Percentiles rank a stretch among this genome's conserved stretches.
phyloP scores from a whole-genome alignment of 2,329 filamentous ascomycete species.

The Trichoderma sp. region DNA sequence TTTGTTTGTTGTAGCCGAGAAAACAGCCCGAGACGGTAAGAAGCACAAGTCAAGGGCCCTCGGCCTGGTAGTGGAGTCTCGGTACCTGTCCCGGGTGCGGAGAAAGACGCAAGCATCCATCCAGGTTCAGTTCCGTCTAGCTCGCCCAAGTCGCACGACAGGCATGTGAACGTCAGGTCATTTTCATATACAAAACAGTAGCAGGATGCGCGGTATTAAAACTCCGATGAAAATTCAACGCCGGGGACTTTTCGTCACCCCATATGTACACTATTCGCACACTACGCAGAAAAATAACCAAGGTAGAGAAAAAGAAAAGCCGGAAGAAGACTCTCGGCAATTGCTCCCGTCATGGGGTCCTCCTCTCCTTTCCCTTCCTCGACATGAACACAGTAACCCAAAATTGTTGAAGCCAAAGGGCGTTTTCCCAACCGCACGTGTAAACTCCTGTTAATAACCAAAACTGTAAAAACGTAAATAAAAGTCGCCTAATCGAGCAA shows the following conservation, averaged over 20 bases:
- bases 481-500: constrained; percentile 6
- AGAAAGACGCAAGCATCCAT: neutral
- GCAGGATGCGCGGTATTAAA: neutral
- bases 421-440: neutral
- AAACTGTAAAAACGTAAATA: neutral
- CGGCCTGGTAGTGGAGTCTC: constrained; percentile 8
- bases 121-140: neutral
- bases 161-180: constrained; percentile 16
- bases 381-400: neutral
- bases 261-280: constrained; percentile 10
- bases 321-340: neutral
- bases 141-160: neutral
- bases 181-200: neutral
- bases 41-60: neutral
- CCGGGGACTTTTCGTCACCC: constrained; percentile 22
- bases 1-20: neutral
- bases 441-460: neutral
- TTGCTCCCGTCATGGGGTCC: neutral
- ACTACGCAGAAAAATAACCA: neutral
- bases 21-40: neutral
- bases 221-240: neutral
- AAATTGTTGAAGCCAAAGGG: neutral
- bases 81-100: neutral
- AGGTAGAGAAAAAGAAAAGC: neutral
- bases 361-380: neutral